Evolutionary conservation across 371 early-diverging fungal species (phyloP).

Genomic region (Rhizopus sp.): DNA sequence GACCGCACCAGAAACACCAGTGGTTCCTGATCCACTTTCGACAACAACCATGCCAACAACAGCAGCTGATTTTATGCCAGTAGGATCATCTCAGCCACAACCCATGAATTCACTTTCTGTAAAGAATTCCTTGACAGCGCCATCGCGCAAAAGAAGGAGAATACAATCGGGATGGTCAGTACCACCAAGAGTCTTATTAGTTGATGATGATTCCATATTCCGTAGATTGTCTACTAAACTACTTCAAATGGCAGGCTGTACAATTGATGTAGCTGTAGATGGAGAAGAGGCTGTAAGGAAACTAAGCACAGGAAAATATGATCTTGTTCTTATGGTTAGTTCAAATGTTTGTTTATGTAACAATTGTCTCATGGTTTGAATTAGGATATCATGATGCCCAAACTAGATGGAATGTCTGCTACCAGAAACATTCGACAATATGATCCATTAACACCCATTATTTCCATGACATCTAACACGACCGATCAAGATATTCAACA

Average conservation of each 20-base stretch:
- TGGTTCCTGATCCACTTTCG: not conserved
- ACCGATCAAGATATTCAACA: conserved; percentile 65
- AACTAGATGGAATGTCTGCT: conserved; percentile 74
- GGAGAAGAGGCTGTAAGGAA: conserved; percentile 73
- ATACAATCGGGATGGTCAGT: conserved; percentile 57
- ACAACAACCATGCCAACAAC: not conserved
- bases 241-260: conserved; percentile 74
- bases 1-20: not conserved
- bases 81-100: not conserved
- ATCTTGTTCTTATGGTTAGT: conserved; percentile 75
- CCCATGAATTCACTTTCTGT: conserved; percentile 13
- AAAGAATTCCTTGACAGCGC: conserved; percentile 6
- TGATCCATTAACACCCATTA: conserved; percentile 74
- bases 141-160: conserved; percentile 26
- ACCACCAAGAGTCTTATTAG: conserved; percentile 71
- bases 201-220: conserved; percentile 75
- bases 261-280: conserved; percentile 74
- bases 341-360: not conserved
- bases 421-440: conserved; percentile 74
- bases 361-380: not conserved
- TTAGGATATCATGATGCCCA: conserved; percentile 79
- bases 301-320: conserved; percentile 63
- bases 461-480: conserved; percentile 76
- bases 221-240: conserved; percentile 63
- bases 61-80: not conserved